Evolutionary conservation across 192 early-diverging fungal species (phyloP), one percentile per base, ranked within the genome.

Genomic region (Globomyces pollinis-pini): DNA sequence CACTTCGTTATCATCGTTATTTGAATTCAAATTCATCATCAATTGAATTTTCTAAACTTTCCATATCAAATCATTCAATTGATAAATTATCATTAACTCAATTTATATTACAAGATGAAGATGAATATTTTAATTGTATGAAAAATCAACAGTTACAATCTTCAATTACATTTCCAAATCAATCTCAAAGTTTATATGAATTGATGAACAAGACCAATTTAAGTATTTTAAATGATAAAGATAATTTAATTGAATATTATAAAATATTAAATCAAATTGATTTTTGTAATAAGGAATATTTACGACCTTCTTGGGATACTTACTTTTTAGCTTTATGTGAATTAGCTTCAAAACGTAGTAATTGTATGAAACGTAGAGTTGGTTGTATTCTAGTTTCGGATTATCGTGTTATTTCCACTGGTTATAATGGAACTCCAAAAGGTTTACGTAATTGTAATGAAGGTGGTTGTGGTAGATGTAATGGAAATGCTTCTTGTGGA

Each of bases 391-490:
- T 98, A 20, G 89, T 91, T 16, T 88, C 86, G 50, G 86, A 98
- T 49, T 78, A 70, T 32, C 76, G 90, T 39, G 88, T 99, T 26
- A 88, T 99, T 39, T 87, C 94, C 1, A 98, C 94, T 13, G 96
- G 96, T n/a, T 99, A 99, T 70, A 99, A 99, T 62, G 96, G 96
- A 0, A 98, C 94, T 3, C 95, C 96, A 18, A 79, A 86, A 57
- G 89, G 91, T 2, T 65, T 99, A 16, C 66, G 72, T 38, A 99
- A 99, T 64, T 99, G 96, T 67, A 93, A 87, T 57, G 86, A 94
- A 34, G 93, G 94, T 5, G 96, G 96, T 0, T 99, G 96, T 66
- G 76, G 71, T 23, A 73, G 94, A 34, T 99, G 96, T 71, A 99
- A 99, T 63, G 83, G 73, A n/a, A 89, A 75, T 2, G 77, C 87